Evolutionary conservation across 2,329 filamentous ascomycete species (phyloP), one percentile per base, ranked within the genome.

Genomic region (Rhynchosporium secalis): DNA sequence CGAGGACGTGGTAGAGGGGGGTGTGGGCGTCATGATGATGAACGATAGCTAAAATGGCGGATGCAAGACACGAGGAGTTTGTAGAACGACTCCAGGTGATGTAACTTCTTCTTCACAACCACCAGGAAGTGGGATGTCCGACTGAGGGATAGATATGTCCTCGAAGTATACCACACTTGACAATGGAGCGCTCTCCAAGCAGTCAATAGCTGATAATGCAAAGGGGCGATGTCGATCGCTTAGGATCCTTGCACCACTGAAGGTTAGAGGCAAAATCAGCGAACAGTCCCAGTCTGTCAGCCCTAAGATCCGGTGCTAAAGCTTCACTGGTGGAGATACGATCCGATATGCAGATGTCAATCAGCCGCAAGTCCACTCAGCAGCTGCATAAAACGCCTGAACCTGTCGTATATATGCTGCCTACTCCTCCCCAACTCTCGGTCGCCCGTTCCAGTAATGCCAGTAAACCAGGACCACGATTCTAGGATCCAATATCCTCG

Each of bases 1-100:
- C 15, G 92, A 95, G 8, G 91, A 90, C 41, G 86, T 88, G 59
- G 89, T 91, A 36, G 90, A 92, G 26, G 89, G 87, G 60, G 91
- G 89, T 56, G 90, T 92, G 29, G 89, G 89, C 64, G 87, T 86
- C 89, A 92, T 91, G 61, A 67, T 69, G 61, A 68, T 65, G 61
- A 66, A 61, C 61, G 58, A 57, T 65, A 46, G 43, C n/a, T 64
- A 61, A 58, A 51, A 55, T 54, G 26, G 49, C 29, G 57, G 60
- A 62, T 59, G 49, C 45, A 62, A 62, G 63, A 55, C 55, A 56
- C 57, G 43, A 60, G 64, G 51, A 65, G 47, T 60, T 33, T 49
- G 60, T n/a, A 49, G 36, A 45, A 60, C 60, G 57, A 62, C 60
- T 56, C 56, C 56, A 62, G 54, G 62, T 31, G 38, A 60, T 61